Conservation (phyloP, 2,329 filamentous ascomycete species). For the Talaromyces sp. region DNA sequence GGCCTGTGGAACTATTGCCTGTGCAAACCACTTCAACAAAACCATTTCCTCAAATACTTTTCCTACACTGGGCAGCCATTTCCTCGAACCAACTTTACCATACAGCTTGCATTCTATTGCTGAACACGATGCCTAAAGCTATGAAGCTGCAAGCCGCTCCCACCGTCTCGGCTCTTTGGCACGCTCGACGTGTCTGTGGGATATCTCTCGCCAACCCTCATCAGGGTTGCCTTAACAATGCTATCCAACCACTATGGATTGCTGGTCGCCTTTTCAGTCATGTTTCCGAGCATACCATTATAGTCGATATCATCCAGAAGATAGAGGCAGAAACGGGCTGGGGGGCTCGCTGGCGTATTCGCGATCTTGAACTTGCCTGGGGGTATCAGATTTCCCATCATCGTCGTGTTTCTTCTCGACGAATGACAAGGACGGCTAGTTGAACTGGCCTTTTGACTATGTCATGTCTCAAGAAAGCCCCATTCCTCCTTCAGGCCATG, state of each 20-base stretch:
- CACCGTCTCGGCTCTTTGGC: slow-evolving; percentile 54
- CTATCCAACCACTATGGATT: slow-evolving; percentile 61
- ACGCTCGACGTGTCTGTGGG: slow-evolving; percentile 58
- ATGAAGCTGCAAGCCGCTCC: slow-evolving; percentile 22
- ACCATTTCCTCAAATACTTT: slow-evolving; percentile 58
- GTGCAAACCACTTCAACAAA: slow-evolving; percentile 47
- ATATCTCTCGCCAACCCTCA: slow-evolving; percentile 61
- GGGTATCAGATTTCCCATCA: slow-evolving; percentile 27
- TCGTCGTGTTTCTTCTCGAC: slow-evolving; percentile 1
- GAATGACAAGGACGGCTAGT: slow-evolving; percentile 1
- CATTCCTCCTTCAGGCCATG: slow-evolving; percentile 25
- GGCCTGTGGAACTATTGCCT: slow-evolving; percentile 53
- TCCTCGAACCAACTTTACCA: slow-evolving; percentile 62
- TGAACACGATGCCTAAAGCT: slow-evolving; percentile 48
- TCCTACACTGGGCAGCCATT: slow-evolving; percentile 58
- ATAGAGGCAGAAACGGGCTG: slow-evolving; percentile 59
- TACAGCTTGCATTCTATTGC: slow-evolving; percentile 57
- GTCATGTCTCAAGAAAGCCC: slow-evolving; percentile 24
- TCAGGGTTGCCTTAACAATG: slow-evolving; percentile 59
- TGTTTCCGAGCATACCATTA: slow-evolving; percentile 43
- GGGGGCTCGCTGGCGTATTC: slow-evolving; percentile 57
- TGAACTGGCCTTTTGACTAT: not conserved
- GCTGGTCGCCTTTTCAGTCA: slow-evolving; percentile 60
- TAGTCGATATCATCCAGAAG: slow-evolving; percentile 45
- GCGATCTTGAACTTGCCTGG: slow-evolving; percentile 51